phyloP scores from a whole-genome alignment of 164 flowering plant species.

The Tetrastigma voinierianum region DNA sequence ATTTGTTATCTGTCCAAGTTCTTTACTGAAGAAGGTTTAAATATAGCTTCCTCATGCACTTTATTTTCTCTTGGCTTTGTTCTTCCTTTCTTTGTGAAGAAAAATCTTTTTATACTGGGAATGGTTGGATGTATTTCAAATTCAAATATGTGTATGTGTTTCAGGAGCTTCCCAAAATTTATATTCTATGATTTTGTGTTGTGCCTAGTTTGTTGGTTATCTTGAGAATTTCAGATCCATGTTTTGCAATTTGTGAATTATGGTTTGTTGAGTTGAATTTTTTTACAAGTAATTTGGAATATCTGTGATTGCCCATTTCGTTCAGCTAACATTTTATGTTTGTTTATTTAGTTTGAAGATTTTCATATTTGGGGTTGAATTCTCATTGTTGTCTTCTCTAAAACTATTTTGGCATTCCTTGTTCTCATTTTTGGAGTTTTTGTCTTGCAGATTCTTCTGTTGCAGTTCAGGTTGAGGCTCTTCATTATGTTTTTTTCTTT shows the following conservation, averaged over 20 bases:
- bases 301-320: too few species aligned
- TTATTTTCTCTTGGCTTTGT: not conserved
- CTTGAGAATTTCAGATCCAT: too few species aligned
- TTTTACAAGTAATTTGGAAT: too few species aligned
- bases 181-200: too few species aligned
- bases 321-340: conserved; percentile 12
- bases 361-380: too few species aligned
- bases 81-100: conserved; percentile 3
- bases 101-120: too few species aligned
- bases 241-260: too few species aligned
- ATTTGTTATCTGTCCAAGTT: conserved; percentile 42
- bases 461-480: conserved; percentile 65
- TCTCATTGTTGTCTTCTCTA: conserved; percentile 2
- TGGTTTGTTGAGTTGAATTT: not conserved
- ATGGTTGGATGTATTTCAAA: too few species aligned
- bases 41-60: not conserved
- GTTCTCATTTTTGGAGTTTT: conserved; percentile 7
- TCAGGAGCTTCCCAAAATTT: too few species aligned
- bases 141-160: too few species aligned
- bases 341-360: conserved; percentile 37
- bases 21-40: conserved; percentile 67
- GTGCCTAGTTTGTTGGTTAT: too few species aligned
- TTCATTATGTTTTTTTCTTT: conserved; percentile 48
- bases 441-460: conserved; percentile 51
- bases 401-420: not conserved